Percentiles rank a stretch among this genome's conserved stretches.
phyloP scores from a whole-genome alignment of 495 filamentous ascomycete genomes.

The Glonium stellatum region DNA sequence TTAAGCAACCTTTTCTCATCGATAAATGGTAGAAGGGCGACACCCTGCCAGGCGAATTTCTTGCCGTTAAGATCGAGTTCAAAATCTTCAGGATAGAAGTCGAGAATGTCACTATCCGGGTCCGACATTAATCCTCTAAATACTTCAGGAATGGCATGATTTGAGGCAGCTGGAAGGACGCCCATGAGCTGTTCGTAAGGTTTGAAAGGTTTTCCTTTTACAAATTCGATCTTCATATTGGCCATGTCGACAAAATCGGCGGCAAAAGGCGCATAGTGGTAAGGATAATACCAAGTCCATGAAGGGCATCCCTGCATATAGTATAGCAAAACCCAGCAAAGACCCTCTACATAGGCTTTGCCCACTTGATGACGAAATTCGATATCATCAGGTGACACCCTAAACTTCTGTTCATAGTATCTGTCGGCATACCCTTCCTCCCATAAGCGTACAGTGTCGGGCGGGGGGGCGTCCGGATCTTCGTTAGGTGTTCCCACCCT shows the following conservation, averaged over 20 bases:
- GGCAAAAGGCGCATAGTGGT: slow-evolving; percentile 97
- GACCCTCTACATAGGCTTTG: slow-evolving; percentile 87
- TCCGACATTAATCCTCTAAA: slow-evolving; percentile 87
- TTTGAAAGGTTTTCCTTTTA: slow-evolving; percentile 77
- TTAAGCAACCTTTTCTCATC: slow-evolving; percentile 79
- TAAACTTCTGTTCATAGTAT: slow-evolving; percentile 97
- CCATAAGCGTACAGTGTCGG: slow-evolving; percentile 86
- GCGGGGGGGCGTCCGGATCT: slow-evolving; percentile 53
- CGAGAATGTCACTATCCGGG: slow-evolving; percentile 80
- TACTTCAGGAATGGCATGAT: slow-evolving; percentile 77
- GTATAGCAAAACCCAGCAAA: slow-evolving; percentile 96
- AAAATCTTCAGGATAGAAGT: slow-evolving; percentile 96
- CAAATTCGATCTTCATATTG: slow-evolving; percentile 72
- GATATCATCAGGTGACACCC: slow-evolving; percentile 70
- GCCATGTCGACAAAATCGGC: slow-evolving; percentile 84
- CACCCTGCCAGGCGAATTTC: slow-evolving; percentile 97
- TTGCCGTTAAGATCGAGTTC: slow-evolving; percentile 91
- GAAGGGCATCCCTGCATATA: slow-evolving; percentile 98
- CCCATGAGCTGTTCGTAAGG: slow-evolving; percentile 99
- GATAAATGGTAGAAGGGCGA: slow-evolving; percentile 90
- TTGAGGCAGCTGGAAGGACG: slow-evolving; percentile 85
- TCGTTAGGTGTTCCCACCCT: slow-evolving; percentile 39
- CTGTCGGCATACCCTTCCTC: slow-evolving; percentile 89
- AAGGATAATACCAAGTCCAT: slow-evolving; percentile 98
- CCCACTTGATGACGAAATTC: slow-evolving; percentile 89